A percentile compares a stretch with the other conserved stretches of the same genome.
These are phyloP conservation scores for Solanum sparsipilum DNA, from an alignment of 257 asterid species.

Conservation along the genomic window DNA sequence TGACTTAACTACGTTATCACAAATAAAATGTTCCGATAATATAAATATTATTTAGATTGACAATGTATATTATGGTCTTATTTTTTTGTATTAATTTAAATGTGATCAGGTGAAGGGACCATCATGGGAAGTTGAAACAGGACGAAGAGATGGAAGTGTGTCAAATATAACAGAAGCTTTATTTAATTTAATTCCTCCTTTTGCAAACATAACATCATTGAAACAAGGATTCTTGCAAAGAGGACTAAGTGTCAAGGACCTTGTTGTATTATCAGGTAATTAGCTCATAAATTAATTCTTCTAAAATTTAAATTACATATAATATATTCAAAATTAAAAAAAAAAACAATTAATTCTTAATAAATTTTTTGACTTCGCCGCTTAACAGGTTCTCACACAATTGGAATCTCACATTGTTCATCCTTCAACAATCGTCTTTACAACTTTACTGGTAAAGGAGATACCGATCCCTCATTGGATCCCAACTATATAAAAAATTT, in stretches of 20 bases:
- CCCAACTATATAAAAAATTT: constrained; percentile 8
- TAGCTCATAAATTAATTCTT: neutral
- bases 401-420: constrained; percentile 33
- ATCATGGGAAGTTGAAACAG: constrained; percentile 34
- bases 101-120: constrained; percentile 25
- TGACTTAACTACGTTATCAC: neutral
- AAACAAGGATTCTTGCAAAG: constrained; percentile 16
- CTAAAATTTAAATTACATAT: neutral
- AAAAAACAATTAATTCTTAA: too few species aligned
- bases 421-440: constrained; percentile 31
- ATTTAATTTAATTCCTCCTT: constrained; percentile 10
- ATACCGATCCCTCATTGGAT: constrained; percentile 21
- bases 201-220: constrained; percentile 16
- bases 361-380: accelerated
- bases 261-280: constrained; percentile 34
- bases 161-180: constrained; percentile 20
- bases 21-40: too few species aligned
- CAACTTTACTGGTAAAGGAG: constrained; percentile 25
- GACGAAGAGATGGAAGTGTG: constrained; percentile 37
- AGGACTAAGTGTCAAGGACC: constrained; percentile 33
- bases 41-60: too few species aligned
- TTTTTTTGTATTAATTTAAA: neutral
- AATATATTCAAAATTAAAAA: too few species aligned
- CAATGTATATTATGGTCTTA: too few species aligned
- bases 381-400: constrained; percentile 25